A percentile compares a stretch with the other conserved stretches of the same genome.
These are phyloP conservation scores for Penicillium lividum DNA, from an alignment of 495 filamentous ascomycete species.

Conservation along the genomic window DNA sequence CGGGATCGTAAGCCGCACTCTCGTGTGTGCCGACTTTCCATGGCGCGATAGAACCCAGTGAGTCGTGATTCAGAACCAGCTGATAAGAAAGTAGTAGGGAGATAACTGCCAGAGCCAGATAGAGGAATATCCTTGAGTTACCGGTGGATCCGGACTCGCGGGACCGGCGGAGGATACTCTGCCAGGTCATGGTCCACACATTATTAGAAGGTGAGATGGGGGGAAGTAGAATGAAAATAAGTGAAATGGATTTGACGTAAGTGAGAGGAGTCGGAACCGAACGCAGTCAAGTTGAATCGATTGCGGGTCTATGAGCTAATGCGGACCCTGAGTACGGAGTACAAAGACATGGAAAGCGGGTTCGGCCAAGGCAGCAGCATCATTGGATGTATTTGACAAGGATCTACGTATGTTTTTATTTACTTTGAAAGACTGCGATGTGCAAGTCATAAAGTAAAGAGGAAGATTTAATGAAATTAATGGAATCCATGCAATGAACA, in stretches of 20 bases:
- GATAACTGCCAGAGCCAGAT: conserved; percentile 17
- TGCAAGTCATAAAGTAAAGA: no score
- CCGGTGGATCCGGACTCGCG: conserved; percentile 8
- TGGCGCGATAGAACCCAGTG: conserved; percentile 3
- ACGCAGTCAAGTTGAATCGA: not conserved
- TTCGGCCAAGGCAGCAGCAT: not conserved
- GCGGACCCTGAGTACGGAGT: not conserved
- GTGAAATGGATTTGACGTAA: not conserved
- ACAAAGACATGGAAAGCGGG: no score
- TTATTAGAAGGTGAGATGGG: not conserved
- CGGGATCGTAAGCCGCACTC: not conserved
- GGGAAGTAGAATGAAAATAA: not conserved
- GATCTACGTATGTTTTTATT: not conserved
- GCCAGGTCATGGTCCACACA: conserved; percentile 14
- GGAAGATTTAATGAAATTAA: no score
- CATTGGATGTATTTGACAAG: not conserved
- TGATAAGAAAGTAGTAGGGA: conserved; percentile 27
- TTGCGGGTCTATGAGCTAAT: not conserved
- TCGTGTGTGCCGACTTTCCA: not conserved
- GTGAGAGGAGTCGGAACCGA: not conserved
- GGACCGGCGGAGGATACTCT: not conserved
- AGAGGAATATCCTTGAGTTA: conserved; percentile 19
- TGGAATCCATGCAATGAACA: no score
- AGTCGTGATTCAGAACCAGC: conserved; percentile 22
- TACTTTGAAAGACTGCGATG: not conserved